Evolutionary conservation across 2,329 filamentous ascomycete species (phyloP), one percentile per base, ranked within the genome.

Genomic region (Pseudocercospora cruenta): DNA sequence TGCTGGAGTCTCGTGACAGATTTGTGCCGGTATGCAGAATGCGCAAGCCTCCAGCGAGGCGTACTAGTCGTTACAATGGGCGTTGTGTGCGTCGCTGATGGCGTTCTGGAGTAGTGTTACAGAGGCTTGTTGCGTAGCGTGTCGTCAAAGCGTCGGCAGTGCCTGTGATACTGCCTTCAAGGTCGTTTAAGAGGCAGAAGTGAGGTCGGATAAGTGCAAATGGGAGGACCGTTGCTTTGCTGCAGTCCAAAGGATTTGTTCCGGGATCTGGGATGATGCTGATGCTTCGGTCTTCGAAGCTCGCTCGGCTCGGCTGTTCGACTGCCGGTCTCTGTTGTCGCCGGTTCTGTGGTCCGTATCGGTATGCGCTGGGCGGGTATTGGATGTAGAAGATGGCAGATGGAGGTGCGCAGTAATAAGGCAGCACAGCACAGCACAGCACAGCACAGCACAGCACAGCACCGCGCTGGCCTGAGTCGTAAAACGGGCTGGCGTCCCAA

Each of bases 191-290:
- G 54, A 58, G 36, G 54, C 28, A 21, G 19, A 39, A 28, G 24
- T 36, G 54, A 16, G 22, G 51, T 26, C 22, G 51, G 51, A n/a
- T 26, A 31, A 16, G 51, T 24, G 28, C 26, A 28, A 7, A 58
- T 39, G 39, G 28, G n/a, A 39, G 33, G 28, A 58, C n/a, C n/a
- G 54, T 28, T 58, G 55, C 31, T 39, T 39, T 43, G 55, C 55
- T 58, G 55, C 55, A 58, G 19, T 24, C 9, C n/a, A 43, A 58
- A 58, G 54, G 54, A 39, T 58, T 58, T 58, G 54, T 26, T 33
- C 54, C 54, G 16, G 54, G 54, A 58, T 58, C 54, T 58, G 26
- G 54, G 54, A 39, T 58, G 54, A 21, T 39, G 33, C 28, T 31
- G 54, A n/a, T 24, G 54, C 16, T 28, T 36, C 16, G 22, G 26